A percentile compares a stretch with the other conserved stretches of the same genome.
phyloP scores from a whole-genome alignment of 371 early-diverging fungal genomes.

The Lichtheimia ramosa region DNA sequence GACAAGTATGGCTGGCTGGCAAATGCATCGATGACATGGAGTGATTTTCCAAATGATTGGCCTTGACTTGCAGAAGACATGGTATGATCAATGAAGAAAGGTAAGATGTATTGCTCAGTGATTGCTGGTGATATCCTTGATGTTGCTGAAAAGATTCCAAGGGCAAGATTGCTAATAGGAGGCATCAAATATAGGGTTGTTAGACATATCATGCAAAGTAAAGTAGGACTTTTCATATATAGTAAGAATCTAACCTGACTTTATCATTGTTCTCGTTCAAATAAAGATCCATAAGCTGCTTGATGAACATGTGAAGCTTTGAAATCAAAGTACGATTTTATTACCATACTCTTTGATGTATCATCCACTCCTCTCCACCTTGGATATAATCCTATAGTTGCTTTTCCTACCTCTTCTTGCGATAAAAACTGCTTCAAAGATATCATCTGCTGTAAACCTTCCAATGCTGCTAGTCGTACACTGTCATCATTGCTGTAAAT shows the following conservation, averaged over 20 bases:
- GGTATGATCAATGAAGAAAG: not conserved
- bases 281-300: not conserved
- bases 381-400: not conserved
- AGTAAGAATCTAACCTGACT: not conserved
- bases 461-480: conserved; percentile 65
- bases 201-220: not conserved
- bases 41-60: not conserved
- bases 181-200: not conserved
- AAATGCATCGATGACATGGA: not conserved
- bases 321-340: too few relatives aligned
- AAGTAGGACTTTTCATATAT: not conserved
- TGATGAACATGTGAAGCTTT: not conserved
- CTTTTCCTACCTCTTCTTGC: conserved; percentile 52
- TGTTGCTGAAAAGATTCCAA: not conserved
- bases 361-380: not conserved
- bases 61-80: not conserved
- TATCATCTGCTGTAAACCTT: conserved; percentile 65
- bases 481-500: conserved; percentile 37
- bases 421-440: conserved; percentile 55
- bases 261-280: not conserved
- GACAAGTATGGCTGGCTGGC: not conserved
- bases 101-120: not conserved
- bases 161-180: not conserved
- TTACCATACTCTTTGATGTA: too few relatives aligned
- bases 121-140: not conserved